Conservation (phyloP, 2,329 filamentous ascomycete species). For the Colletotrichum sp. region DNA sequence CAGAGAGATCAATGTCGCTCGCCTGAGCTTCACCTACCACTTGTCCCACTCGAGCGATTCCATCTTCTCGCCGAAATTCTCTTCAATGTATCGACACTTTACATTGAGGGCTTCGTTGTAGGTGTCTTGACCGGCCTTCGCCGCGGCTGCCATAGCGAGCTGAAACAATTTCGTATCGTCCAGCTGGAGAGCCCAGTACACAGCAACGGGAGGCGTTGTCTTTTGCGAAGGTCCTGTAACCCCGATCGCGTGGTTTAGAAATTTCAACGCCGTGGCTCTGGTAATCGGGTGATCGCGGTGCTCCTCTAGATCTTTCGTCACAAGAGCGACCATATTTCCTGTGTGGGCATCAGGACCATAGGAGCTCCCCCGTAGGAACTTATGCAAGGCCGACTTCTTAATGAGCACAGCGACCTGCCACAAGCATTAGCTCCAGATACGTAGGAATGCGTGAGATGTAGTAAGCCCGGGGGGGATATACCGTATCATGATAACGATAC, state of each 20-base stretch:
- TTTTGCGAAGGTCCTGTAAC: neutral
- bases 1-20: too few species aligned
- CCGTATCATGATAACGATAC: neutral
- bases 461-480: too few species aligned
- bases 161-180: neutral
- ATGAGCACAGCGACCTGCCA: neutral
- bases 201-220: neutral
- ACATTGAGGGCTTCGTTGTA: neutral
- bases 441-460: too few species aligned
- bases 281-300: neutral
- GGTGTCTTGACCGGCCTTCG: neutral
- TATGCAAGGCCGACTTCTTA: neutral
- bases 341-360: neutral
- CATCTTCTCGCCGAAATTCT: neutral
- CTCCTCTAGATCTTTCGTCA: neutral
- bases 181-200: neutral
- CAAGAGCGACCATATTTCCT: neutral
- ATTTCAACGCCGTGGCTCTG: fast-evolving
- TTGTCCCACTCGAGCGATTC: neutral
- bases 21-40: neutral
- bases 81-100: neutral
- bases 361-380: neutral
- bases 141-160: neutral
- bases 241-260: neutral
- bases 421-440: too few species aligned